A percentile compares a stretch with the other conserved stretches of the same genome.
Evolutionary conservation across 371 early-diverging fungal genomes (phyloP).

Genomic region (Circinella minor): DNA sequence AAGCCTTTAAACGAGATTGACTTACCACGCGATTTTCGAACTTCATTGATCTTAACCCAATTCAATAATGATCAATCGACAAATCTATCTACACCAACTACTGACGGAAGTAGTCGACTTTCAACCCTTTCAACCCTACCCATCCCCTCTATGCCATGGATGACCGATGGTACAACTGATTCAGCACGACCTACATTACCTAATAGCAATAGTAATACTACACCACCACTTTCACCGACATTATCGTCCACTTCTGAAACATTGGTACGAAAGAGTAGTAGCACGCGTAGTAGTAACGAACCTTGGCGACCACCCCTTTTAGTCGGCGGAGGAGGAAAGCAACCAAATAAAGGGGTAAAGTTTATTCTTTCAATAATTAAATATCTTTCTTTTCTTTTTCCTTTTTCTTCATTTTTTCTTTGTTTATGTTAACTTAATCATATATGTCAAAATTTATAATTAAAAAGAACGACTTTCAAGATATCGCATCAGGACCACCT

Average conservation of each 20-base stretch:
- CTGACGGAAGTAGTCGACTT: too few relatives aligned
- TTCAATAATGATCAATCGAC: slow-evolving; percentile 23
- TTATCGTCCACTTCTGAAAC: slow-evolving; percentile 10
- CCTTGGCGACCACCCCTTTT: background rate
- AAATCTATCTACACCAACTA: background rate
- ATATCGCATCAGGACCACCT: slow-evolving; percentile 16
- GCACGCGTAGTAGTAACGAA: slow-evolving; percentile 11
- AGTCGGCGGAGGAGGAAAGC: background rate
- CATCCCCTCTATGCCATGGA: slow-evolving; percentile 11
- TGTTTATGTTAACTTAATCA: background rate
- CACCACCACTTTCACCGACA: slow-evolving; percentile 18
- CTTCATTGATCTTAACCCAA: slow-evolving; percentile 49
- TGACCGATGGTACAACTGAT: background rate
- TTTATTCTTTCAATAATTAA: background rate
- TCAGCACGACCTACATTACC: background rate
- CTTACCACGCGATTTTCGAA: slow-evolving; percentile 44
- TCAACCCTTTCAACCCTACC: background rate
- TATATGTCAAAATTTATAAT: background rate
- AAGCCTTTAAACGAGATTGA: slow-evolving; percentile 41
- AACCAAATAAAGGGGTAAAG: slow-evolving; percentile 1
- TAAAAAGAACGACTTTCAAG: slow-evolving; percentile 15
- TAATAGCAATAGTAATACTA: background rate
- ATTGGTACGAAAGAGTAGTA: background rate
- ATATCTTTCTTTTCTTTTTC: background rate
- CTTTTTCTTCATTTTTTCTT: background rate